These are phyloP conservation scores for Polyporus tsugae DNA, from an alignment of 1,284 basidiomycete genomes.

Conservation along the genomic window DNA sequence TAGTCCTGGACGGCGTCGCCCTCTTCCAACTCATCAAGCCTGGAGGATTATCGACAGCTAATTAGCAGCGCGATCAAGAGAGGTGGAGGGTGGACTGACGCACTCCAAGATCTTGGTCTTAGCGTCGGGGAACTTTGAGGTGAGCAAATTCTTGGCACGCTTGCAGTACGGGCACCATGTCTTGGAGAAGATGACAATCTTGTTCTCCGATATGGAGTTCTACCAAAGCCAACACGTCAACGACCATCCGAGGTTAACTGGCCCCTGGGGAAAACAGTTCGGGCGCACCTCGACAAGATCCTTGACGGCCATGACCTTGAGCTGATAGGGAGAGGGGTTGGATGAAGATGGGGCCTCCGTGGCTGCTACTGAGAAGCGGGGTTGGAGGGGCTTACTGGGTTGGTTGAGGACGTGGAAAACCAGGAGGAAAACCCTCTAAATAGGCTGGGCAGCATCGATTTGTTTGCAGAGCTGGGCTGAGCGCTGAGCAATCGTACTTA, in stretches of 20 bases:
- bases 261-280: not conserved
- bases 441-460: conserved; percentile 38
- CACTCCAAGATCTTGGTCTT: conserved; percentile 66
- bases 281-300: conserved; percentile 51
- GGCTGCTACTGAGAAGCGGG: conserved; percentile 14
- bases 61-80: not conserved
- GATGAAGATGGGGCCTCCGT: conserved; percentile 44
- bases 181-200: conserved; percentile 78
- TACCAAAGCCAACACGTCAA: conserved; percentile 37
- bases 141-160: conserved; percentile 65
- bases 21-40: conserved; percentile 57
- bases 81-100: conserved; percentile 35
- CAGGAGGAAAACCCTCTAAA: conserved; percentile 36
- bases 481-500: conserved; percentile 31
- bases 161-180: conserved; percentile 67
- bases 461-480: conserved; percentile 18
- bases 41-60: conserved; percentile 23
- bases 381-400: conserved; percentile 39
- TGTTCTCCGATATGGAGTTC: conserved; percentile 62
- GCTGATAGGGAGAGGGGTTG: conserved; percentile 49
- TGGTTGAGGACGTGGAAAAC: conserved; percentile 30
- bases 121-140: conserved; percentile 55
- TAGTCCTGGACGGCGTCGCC: conserved; percentile 69
- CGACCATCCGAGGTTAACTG: not conserved
- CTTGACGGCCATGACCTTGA: conserved; percentile 48